A percentile compares a stretch with the other conserved stretches of the same genome.
These are phyloP conservation scores for Lecanicillium sp. DNA, from an alignment of 2,329 filamentous ascomycete species.

Conservation along the genomic window DNA sequence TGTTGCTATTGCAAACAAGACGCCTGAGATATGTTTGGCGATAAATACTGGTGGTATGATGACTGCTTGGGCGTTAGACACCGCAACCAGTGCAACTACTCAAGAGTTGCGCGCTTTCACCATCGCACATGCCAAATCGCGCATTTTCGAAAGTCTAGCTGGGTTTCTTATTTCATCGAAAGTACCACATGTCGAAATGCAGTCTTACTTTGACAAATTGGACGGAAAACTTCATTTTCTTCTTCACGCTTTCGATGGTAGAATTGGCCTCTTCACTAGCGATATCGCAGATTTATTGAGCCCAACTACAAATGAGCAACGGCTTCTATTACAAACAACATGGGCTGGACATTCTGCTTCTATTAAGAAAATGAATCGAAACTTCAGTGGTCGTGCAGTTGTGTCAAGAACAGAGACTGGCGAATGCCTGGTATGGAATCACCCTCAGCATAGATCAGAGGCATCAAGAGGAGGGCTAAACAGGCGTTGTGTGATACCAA, in stretches of 20 bases:
- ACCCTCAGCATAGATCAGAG: constrained; percentile 35
- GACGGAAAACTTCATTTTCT: constrained; percentile 63
- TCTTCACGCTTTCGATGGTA: constrained; percentile 77
- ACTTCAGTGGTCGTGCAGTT: constrained; percentile 69
- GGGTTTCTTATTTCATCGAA: constrained; percentile 17
- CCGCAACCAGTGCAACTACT: constrained; percentile 63
- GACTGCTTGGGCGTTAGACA: constrained; percentile 89
- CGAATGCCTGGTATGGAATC: constrained; percentile 78
- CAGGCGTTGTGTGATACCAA: constrained; percentile 59
- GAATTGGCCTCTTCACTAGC: constrained; percentile 72
- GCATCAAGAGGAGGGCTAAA: constrained; percentile 40
- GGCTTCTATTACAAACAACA: constrained; percentile 53
- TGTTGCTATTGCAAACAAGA: constrained; percentile 75
- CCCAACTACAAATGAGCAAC: constrained; percentile 50
- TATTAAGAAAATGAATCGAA: constrained; percentile 80
- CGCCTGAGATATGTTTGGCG: constrained; percentile 79
- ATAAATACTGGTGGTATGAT: constrained; percentile 78
- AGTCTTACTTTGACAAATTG: constrained; percentile 60
- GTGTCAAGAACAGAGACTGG: constrained; percentile 73
- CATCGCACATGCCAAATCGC: constrained; percentile 65
- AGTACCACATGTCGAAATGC: constrained; percentile 54
- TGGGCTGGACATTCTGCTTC: constrained; percentile 81
- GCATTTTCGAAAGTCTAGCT: constrained; percentile 39
- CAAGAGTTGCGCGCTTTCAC: constrained; percentile 70
- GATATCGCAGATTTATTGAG: constrained; percentile 76